Evolutionary conservation across 1,284 basidiomycete genomes (phyloP).

Genomic region (Sporisorium reilianum): DNA sequence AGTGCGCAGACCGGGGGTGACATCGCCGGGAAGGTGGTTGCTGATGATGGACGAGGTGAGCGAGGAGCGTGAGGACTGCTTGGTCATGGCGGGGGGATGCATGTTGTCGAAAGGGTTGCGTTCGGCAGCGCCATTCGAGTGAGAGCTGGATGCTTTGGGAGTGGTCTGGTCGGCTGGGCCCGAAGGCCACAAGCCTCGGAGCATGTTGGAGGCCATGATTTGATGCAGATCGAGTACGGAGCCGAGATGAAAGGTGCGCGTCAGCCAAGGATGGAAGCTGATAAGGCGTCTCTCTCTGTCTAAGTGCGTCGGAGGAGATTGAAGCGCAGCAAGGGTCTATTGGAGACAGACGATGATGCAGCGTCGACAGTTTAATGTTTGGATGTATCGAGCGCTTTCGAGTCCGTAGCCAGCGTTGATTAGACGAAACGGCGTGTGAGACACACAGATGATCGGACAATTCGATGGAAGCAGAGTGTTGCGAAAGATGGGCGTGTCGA

Average conservation of each 20-base stretch:
- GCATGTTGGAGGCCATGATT: slow-evolving; percentile 58
- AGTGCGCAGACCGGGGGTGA: slow-evolving; percentile 60
- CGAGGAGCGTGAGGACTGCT: slow-evolving; percentile 40
- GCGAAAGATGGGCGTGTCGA: too few relatives aligned
- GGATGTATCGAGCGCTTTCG: neutral
- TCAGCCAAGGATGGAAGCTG: neutral
- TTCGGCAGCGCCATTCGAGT: slow-evolving; percentile 53
- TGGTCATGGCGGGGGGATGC: slow-evolving; percentile 38
- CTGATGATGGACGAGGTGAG: slow-evolving; percentile 44
- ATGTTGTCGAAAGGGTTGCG: slow-evolving; percentile 63
- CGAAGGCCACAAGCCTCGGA: slow-evolving; percentile 63
- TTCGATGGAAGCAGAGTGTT: neutral
- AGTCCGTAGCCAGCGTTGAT: too few relatives aligned
- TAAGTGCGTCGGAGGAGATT: neutral
- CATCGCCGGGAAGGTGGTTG: slow-evolving; percentile 33
- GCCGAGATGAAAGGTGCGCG: neutral
- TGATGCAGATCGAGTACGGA: neutral
- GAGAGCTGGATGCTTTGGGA: slow-evolving; percentile 55
- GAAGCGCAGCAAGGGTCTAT: neutral
- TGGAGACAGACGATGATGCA: neutral
- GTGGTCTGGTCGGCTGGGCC: slow-evolving; percentile 62
- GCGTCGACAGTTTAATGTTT: neutral
- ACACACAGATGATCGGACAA: too few relatives aligned
- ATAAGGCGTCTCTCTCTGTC: neutral
- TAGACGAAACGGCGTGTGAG: too few relatives aligned